These are phyloP conservation scores for Ammopiptanthus mongolicus DNA, from an alignment of 306 rosid species.

Conservation along the genomic window DNA sequence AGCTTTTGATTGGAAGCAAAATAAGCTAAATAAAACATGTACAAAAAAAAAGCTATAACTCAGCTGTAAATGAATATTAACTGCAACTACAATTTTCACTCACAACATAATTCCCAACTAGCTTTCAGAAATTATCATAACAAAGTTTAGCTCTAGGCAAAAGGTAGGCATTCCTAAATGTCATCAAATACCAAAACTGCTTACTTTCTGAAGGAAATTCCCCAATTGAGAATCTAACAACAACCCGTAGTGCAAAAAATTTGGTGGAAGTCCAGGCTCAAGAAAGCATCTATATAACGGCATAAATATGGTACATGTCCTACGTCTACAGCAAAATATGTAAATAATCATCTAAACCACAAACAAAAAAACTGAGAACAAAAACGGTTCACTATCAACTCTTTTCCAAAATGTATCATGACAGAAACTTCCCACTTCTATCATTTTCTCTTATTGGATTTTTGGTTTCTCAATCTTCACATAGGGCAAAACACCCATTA, in stretches of 20 bases:
- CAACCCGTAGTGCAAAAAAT: slow-evolving; percentile 22
- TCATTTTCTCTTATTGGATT: slow-evolving; percentile 41
- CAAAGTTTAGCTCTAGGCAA: not conserved
- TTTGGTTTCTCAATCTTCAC: slow-evolving; percentile 80
- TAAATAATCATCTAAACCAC: slow-evolving; percentile 24
- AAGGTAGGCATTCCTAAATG: not conserved
- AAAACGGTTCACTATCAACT: slow-evolving; percentile 5
- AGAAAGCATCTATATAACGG: slow-evolving; percentile 19
- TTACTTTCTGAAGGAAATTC: not conserved
- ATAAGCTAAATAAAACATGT: not conserved
- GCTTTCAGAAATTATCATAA: not conserved
- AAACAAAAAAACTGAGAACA: slow-evolving; percentile 1
- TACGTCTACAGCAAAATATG: slow-evolving; percentile 36
- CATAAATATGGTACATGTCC: slow-evolving; percentile 45
- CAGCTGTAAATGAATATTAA: not conserved
- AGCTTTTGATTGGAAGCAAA: not conserved
- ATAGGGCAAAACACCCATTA: slow-evolving; percentile 65
- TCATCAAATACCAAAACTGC: not conserved
- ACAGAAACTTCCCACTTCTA: slow-evolving; percentile 21
- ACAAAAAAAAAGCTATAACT: not conserved
- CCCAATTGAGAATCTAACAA: slow-evolving; percentile 12
- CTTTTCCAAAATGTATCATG: slow-evolving; percentile 21
- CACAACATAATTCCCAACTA: not conserved
- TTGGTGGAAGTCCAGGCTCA: slow-evolving; percentile 18
- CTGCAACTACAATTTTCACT: not conserved